Percentiles rank a stretch among this genome's conserved stretches.
Conservation (phyloP, 164 flowering plant genomes). For the Vitis amurensis region DNA sequence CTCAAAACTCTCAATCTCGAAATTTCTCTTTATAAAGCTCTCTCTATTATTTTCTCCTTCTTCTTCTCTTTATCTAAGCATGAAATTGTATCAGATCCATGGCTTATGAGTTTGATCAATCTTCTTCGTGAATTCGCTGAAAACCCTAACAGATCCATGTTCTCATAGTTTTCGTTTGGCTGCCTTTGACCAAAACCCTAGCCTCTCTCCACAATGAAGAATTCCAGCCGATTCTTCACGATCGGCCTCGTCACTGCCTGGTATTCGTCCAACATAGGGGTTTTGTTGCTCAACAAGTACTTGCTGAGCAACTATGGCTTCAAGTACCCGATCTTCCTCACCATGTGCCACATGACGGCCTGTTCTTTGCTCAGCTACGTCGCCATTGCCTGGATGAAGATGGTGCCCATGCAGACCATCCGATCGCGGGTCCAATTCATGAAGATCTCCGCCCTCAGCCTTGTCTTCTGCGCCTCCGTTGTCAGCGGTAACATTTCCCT, state of each 20-base stretch:
- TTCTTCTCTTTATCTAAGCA: too few relatives aligned
- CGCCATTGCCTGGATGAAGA: conserved; percentile 68
- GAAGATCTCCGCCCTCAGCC: conserved; percentile 61
- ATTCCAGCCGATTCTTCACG: conserved; percentile 48
- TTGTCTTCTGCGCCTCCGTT: conserved; percentile 68
- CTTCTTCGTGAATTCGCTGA: neutral
- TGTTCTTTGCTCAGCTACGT: conserved; percentile 63
- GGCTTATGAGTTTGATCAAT: too few relatives aligned
- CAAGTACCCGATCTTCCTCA: conserved; percentile 74
- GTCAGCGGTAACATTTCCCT: conserved; percentile 66
- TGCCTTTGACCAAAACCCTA: neutral
- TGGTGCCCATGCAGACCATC: conserved; percentile 69
- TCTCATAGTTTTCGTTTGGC: neutral
- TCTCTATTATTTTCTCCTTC: neutral
- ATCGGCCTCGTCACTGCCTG: conserved; percentile 62
- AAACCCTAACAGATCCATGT: conserved; percentile 5
- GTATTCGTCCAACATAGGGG: conserved; percentile 74
- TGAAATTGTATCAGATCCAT: too few relatives aligned
- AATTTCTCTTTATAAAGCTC: neutral
- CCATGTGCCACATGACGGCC: conserved; percentile 81
- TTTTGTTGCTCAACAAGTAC: conserved; percentile 65
- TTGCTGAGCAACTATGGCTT: conserved; percentile 70
- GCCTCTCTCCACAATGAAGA: conserved; percentile 26
- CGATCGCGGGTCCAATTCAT: conserved; percentile 60
- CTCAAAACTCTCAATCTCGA: conserved; percentile 5